phyloP scores from a whole-genome alignment of 192 early-diverging fungal genomes.

The Kickxella alabastrina region DNA sequence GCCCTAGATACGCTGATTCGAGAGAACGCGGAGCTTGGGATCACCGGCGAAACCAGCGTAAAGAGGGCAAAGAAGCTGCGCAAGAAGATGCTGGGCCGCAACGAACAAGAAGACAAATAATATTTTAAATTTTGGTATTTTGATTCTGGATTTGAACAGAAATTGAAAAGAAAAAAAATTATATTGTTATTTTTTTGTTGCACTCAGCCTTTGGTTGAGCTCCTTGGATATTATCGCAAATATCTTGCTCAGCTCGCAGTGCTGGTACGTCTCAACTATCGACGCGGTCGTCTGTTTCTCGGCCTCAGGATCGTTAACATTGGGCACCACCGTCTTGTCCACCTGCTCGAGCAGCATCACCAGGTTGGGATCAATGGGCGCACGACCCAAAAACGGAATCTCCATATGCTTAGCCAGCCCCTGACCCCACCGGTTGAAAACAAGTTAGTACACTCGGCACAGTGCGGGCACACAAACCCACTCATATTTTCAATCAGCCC shows the following conservation, averaged over 20 bases:
- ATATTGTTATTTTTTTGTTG: not conserved
- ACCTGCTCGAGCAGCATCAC: conserved; percentile 62
- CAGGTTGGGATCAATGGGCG: conserved; percentile 87
- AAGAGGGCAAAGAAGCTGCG: conserved; percentile 12
- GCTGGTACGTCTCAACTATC: conserved; percentile 52
- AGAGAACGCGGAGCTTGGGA: conserved; percentile 13
- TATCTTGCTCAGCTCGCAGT: conserved; percentile 44
- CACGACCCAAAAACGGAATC: conserved; percentile 82
- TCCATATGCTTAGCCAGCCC: conserved; percentile 82
- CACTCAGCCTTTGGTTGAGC: not conserved
- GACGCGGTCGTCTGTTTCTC: conserved; percentile 22
- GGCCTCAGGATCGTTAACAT: conserved; percentile 32
- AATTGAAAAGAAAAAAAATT: conserved; percentile 1
- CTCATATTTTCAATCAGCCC: conserved; percentile 98
- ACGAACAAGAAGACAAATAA: not conserved
- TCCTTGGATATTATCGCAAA: conserved; percentile 26
- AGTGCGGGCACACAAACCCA: conserved; percentile 92
- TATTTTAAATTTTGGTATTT: too few species aligned
- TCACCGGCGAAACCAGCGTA: conserved; percentile 5
- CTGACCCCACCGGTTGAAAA: conserved; percentile 95
- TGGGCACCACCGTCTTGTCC: conserved; percentile 47
- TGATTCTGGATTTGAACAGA: too few species aligned
- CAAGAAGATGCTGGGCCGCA: conserved; percentile 4
- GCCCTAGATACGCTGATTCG: conserved; percentile 33
- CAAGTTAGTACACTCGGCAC: conserved; percentile 75